Conservation (phyloP, 2,329 filamentous ascomycete species). For the Neocatenulostroma microsporum region DNA sequence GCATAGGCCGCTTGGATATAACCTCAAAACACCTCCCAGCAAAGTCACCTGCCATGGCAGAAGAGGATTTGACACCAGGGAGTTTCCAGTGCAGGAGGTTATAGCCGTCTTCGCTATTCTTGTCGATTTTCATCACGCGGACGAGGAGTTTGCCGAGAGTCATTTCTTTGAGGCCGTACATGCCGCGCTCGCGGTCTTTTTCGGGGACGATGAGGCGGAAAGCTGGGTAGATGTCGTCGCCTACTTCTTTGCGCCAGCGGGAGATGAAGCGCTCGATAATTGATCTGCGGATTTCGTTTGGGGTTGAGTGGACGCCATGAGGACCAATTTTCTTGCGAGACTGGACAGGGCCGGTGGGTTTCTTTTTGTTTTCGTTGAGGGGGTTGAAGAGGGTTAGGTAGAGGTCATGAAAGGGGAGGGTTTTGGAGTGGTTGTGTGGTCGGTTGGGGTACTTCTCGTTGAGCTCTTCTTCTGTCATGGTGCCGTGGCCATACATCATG, state of each 20-base stretch:
- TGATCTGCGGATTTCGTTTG: slow-evolving; percentile 68
- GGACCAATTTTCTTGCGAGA: slow-evolving; percentile 53
- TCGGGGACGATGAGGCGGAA: slow-evolving; percentile 86
- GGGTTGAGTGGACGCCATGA: slow-evolving; percentile 44
- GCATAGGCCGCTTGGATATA: slow-evolving; percentile 73
- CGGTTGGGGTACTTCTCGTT: slow-evolving; percentile 65
- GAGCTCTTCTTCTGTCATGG: slow-evolving; percentile 40
- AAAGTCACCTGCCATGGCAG: slow-evolving; percentile 77
- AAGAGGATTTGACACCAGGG: slow-evolving; percentile 59
- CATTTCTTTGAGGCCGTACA: slow-evolving; percentile 92
- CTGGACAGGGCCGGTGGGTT: slow-evolving; percentile 48
- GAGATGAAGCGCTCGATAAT: slow-evolving; percentile 82
- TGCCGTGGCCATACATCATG: slow-evolving; percentile 42
- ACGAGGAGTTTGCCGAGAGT: slow-evolving; percentile 85
- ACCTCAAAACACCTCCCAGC: slow-evolving; percentile 82
- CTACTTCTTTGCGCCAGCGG: slow-evolving; percentile 80
- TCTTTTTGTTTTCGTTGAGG: slow-evolving; percentile 67
- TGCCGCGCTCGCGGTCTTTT: slow-evolving; percentile 82
- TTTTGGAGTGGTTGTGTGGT: slow-evolving; percentile 70
- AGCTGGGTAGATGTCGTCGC: slow-evolving; percentile 86
- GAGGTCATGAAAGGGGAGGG: slow-evolving; percentile 73
- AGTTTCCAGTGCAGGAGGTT: slow-evolving; percentile 88
- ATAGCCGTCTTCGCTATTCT: slow-evolving; percentile 79
- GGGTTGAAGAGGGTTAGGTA: slow-evolving; percentile 76
- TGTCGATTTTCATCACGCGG: slow-evolving; percentile 85